Evolutionary conservation across 1,284 basidiomycete genomes (phyloP), one percentile per base, ranked within the genome.

Genomic region (Puccinia horiana): DNA sequence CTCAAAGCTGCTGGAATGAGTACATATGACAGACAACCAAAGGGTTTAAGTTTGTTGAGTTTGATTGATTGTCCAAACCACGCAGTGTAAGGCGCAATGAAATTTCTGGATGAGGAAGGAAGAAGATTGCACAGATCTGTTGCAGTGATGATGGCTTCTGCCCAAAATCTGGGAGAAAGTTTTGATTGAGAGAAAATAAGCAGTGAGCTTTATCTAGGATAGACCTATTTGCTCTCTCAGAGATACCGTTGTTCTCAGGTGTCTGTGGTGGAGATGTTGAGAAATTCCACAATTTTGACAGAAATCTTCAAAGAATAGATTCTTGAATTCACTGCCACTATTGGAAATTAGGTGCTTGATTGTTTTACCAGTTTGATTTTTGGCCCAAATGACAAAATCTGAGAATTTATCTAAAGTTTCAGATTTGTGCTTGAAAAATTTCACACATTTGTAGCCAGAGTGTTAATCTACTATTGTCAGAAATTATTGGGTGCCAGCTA

Each of bases 141-240:
- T 23, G 26, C 61, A 63, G 61, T 63, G 61, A 29, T 6, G 29
- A 67, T 26, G 6, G 63, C 63, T 42, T 67, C 35, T 4, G 37
- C 63, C 63, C 63, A 67, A 26, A 40, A 67, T 20, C 63, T 3
- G 20, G 63, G 63, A 16, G 63, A 44, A 20, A 67, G 40, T 12
- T 67, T 67, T n/a, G 63, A 2, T 67, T 67, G 63, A 3, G 63
- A 29, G n/a, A 40, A 67, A 23, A 67, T 6, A n/a, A n/a, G 29
- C 63, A 67, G 18, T 35, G 2, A 20, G 63, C 63, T 23, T 67
- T 67, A 18, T 67, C 63, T 40, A 67, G 35, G n/a, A 67, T 63
- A 2, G 61, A 18, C 5, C 26, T 9, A 63, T 63, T 67, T 20
- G 63, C 20, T 6, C 18, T 9, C 12, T 67, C 37, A 5, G 63